Conservation (phyloP, 768 basidiomycete species). For the Pleurotus tuber-regium region DNA sequence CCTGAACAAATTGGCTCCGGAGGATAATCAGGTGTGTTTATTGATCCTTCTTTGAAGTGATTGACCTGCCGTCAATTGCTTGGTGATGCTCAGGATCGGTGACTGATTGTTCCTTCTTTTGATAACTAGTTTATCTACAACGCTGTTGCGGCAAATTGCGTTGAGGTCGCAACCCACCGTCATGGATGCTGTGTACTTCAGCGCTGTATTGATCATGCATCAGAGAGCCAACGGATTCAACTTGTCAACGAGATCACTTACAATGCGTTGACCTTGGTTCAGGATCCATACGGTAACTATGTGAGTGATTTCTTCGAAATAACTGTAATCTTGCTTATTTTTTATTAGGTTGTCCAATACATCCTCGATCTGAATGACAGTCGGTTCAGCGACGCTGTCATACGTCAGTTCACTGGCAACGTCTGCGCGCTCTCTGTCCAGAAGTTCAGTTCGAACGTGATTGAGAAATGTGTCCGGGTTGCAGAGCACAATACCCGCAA, state of each 20-base stretch:
- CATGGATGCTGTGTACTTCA: conserved; percentile 99
- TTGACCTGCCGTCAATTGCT: no score
- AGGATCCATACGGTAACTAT: conserved; percentile 95
- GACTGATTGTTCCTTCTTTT: neutral
- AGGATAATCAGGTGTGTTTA: conserved; percentile 87
- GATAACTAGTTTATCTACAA: conserved; percentile 90
- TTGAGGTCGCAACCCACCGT: conserved; percentile 96
- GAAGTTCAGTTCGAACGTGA: conserved; percentile 99
- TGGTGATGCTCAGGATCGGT: neutral
- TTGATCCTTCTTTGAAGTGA: no score
- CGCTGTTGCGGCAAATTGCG: conserved; percentile 97
- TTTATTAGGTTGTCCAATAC: conserved; percentile 88
- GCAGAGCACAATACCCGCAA: conserved; percentile 95
- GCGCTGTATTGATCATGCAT: conserved; percentile 97
- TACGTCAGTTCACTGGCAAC: conserved; percentile 96
- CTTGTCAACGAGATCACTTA: conserved; percentile 99
- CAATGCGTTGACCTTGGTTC: conserved; percentile 95
- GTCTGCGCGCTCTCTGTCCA: conserved; percentile 97
- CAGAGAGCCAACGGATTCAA: conserved; percentile 91
- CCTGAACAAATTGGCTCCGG: conserved; percentile 94
- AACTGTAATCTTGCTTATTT: conserved; percentile 8
- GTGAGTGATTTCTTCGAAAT: conserved; percentile 37
- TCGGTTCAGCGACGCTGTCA: conserved; percentile 95
- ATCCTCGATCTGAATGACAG: conserved; percentile 98
- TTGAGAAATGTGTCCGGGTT: conserved; percentile 94